These are phyloP conservation scores for Closterium sp. DNA, from an alignment of 139 green algal genomes.

Conservation along the genomic window DNA sequence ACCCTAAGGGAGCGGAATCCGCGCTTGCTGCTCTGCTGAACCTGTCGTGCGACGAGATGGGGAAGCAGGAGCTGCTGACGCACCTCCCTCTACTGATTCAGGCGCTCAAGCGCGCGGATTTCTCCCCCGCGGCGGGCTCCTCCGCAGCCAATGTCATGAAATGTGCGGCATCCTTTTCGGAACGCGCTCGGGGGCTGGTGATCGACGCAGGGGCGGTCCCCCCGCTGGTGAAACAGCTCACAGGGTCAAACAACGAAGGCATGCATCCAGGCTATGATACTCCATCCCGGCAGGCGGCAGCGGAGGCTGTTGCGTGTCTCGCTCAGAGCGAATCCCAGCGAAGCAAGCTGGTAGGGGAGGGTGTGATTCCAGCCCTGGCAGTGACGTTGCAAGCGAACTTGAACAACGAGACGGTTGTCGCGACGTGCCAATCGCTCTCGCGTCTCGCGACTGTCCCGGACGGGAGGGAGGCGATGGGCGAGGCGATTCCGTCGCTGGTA, in stretches of 20 bases:
- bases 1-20: background rate
- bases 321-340: background rate
- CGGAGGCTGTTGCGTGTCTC: background rate
- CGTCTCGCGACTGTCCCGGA: background rate
- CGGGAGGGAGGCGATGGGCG: background rate
- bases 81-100: background rate
- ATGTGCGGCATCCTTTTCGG: background rate
- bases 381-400: background rate
- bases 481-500: background rate
- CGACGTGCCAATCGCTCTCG: background rate
- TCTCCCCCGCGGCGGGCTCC: background rate
- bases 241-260: background rate
- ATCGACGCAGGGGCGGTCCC: background rate
- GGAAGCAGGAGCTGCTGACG: background rate
- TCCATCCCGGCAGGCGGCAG: background rate
- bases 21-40: constrained; percentile 1
- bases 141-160: background rate
- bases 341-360: background rate
- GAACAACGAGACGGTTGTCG: background rate
- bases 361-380: background rate
- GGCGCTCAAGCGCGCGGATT: background rate
- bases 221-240: background rate
- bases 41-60: background rate
- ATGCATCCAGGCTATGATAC: background rate
- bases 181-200: background rate